A percentile compares a stretch with the other conserved stretches of the same genome.
phyloP scores from a whole-genome alignment of 106 monocot species.

The Amphibolis antarctica region DNA sequence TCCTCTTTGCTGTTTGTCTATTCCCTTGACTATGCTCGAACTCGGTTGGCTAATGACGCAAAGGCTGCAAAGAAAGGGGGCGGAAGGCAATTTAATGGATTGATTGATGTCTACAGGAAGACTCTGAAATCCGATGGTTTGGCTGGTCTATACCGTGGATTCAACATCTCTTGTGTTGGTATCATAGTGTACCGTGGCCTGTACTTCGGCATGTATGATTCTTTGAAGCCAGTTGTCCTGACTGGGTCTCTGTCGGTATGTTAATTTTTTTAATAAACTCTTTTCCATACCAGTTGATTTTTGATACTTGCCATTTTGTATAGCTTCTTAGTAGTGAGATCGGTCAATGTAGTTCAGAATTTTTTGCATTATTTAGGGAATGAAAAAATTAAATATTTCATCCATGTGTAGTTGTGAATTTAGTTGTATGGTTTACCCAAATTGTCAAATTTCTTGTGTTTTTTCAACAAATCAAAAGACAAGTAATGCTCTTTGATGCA shows the following conservation, averaged over 20 bases:
- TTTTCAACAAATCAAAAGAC: too few relatives aligned
- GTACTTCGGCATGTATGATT: slow-evolving; percentile 22
- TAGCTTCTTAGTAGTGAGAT: too few relatives aligned
- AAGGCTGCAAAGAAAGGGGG: slow-evolving; percentile 23
- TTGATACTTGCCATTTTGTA: too few relatives aligned
- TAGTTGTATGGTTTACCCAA: too few relatives aligned
- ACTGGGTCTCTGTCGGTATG: slow-evolving; percentile 10
- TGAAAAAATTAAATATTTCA: too few relatives aligned
- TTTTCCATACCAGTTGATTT: too few relatives aligned
- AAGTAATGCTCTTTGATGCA: too few relatives aligned
- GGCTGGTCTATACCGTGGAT: slow-evolving; percentile 22
- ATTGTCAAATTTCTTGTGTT: too few relatives aligned
- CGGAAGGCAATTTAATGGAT: slow-evolving; percentile 17
- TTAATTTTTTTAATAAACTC: background rate
- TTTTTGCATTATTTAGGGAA: too few relatives aligned
- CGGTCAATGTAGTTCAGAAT: too few relatives aligned
- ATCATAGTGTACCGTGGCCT: slow-evolving; percentile 22
- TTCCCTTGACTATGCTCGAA: slow-evolving; percentile 19
- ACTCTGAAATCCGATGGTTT: slow-evolving; percentile 16
- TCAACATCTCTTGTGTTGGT: slow-evolving; percentile 24
- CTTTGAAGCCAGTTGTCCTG: slow-evolving; percentile 20
- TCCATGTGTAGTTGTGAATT: too few relatives aligned
- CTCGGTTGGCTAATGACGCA: slow-evolving; percentile 18
- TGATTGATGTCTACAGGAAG: slow-evolving; percentile 19
- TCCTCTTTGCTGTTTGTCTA: slow-evolving; percentile 22